These are phyloP conservation scores for Backusella macrospora DNA, from an alignment of 192 early-diverging fungal species.

Conservation along the genomic window DNA sequence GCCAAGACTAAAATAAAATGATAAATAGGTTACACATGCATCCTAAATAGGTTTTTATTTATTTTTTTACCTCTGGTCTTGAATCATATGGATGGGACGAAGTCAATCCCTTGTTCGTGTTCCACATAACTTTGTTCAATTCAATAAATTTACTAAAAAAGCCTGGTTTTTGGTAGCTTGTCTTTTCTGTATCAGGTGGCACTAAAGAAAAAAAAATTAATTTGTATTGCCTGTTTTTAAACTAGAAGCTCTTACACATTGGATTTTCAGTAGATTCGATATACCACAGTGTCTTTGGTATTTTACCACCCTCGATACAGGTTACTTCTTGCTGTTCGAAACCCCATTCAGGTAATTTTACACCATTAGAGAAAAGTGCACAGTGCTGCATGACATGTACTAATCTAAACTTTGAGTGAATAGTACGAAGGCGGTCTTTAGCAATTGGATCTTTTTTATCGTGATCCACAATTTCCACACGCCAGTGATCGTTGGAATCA, in stretches of 20 bases:
- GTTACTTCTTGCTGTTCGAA: slow-evolving; percentile 94
- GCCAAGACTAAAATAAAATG: slow-evolving; percentile 65
- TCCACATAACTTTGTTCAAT: slow-evolving; percentile 89
- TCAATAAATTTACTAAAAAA: slow-evolving; percentile 92
- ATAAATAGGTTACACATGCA: background rate
- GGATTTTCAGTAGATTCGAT: slow-evolving; percentile 69
- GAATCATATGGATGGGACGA: slow-evolving; percentile 96
- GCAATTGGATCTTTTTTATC: slow-evolving; percentile 56
- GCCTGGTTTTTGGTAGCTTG: slow-evolving; percentile 67
- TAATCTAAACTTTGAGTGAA: slow-evolving; percentile 76
- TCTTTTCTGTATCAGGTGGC: slow-evolving; percentile 60
- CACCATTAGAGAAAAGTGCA: slow-evolving; percentile 81
- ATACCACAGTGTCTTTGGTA: slow-evolving; percentile 75
- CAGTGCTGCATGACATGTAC: slow-evolving; percentile 77
- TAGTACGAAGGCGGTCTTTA: slow-evolving; percentile 58
- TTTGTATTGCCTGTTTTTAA: background rate
- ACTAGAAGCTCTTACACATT: slow-evolving; percentile 36
- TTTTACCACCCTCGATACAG: slow-evolving; percentile 82
- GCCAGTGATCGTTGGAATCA: slow-evolving; percentile 94
- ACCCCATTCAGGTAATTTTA: slow-evolving; percentile 90
- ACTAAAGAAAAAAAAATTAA: slow-evolving; percentile 42
- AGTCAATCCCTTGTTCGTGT: slow-evolving; percentile 86
- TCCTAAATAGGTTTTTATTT: background rate
- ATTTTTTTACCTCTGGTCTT: slow-evolving; percentile 59
- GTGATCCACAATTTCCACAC: slow-evolving; percentile 74